phyloP scores from a whole-genome alignment of 1,284 basidiomycete species.

The Nidula niveotomentosa region DNA sequence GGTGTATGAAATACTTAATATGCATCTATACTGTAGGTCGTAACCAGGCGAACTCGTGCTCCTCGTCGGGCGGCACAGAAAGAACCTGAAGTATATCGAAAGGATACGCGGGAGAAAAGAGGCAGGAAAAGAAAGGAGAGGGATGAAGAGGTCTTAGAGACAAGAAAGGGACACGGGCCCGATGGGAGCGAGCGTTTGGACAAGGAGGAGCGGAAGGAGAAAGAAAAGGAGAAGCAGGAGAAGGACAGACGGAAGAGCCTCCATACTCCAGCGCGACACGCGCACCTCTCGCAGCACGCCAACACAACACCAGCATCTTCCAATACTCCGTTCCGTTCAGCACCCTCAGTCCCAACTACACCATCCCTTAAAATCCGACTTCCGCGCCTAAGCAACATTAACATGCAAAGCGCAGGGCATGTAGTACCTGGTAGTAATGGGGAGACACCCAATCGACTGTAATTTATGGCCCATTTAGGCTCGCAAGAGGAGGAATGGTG shows the following conservation, averaged over 20 bases:
- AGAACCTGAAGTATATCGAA: slow-evolving; percentile 16
- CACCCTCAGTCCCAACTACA: slow-evolving; percentile 30
- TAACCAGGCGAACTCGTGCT: slow-evolving; percentile 17
- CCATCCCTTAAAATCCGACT: slow-evolving; percentile 60
- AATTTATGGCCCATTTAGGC: too few relatives aligned
- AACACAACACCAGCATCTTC: slow-evolving; percentile 17
- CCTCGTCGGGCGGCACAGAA: slow-evolving; percentile 26
- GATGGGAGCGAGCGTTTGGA: slow-evolving; percentile 9
- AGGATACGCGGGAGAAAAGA: slow-evolving; percentile 34
- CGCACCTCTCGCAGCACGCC: slow-evolving; percentile 14
- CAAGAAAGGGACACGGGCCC: slow-evolving; percentile 16
- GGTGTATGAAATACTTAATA: background rate
- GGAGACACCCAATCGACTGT: slow-evolving; percentile 12
- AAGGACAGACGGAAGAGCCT: slow-evolving; percentile 21
- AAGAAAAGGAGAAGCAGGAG: slow-evolving; percentile 18
- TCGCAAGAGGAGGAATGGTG: too few relatives aligned
- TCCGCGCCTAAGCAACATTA: slow-evolving; percentile 39
- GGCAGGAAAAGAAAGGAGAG: slow-evolving; percentile 46
- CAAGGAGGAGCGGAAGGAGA: slow-evolving; percentile 17
- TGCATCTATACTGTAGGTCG: slow-evolving; percentile 7
- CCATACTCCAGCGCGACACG: slow-evolving; percentile 27
- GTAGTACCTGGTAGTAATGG: slow-evolving; percentile 7
- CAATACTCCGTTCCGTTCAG: slow-evolving; percentile 15
- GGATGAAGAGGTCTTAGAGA: slow-evolving; percentile 34
- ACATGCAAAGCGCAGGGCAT: slow-evolving; percentile 4